Conservation (phyloP, 2,329 filamentous ascomycete genomes). For the Diaporthe destruens region DNA sequence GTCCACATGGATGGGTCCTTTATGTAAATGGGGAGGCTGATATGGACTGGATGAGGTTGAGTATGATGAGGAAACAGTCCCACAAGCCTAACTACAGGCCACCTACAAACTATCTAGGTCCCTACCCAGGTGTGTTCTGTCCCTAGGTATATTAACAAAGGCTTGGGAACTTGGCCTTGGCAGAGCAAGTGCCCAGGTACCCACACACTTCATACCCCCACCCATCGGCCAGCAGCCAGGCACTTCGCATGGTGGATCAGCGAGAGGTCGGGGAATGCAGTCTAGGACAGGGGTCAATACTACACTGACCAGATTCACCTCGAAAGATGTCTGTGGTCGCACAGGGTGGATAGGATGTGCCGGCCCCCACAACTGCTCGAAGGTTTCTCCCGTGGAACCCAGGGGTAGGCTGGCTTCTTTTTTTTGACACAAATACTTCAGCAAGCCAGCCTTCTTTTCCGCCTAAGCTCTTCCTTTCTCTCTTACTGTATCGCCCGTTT, state of each 20-base stretch:
- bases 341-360: slow-evolving; percentile 20
- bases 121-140: too few species aligned
- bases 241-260: slow-evolving; percentile 24
- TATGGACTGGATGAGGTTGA: neutral
- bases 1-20: neutral
- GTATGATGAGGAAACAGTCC: neutral
- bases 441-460: slow-evolving; percentile 2
- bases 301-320: slow-evolving; percentile 1
- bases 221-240: neutral
- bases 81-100: too few species aligned
- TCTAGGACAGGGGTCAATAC: slow-evolving; percentile 22
- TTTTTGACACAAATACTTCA: slow-evolving; percentile 30
- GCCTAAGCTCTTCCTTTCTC: neutral
- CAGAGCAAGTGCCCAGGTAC: slow-evolving; percentile 7
- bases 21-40: neutral
- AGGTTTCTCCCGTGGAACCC: slow-evolving; percentile 29
- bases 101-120: too few species aligned
- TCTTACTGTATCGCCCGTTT: neutral
- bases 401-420: slow-evolving; percentile 25
- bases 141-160: too few species aligned
- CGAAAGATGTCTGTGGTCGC: neutral
- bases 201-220: neutral
- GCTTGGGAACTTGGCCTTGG: neutral
- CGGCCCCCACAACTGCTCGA: slow-evolving; percentile 30
- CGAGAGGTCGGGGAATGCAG: slow-evolving; percentile 23